Evolutionary conservation across 2,329 filamentous ascomycete genomes (phyloP).

Genomic region (Akanthomyces dipterigenus): DNA sequence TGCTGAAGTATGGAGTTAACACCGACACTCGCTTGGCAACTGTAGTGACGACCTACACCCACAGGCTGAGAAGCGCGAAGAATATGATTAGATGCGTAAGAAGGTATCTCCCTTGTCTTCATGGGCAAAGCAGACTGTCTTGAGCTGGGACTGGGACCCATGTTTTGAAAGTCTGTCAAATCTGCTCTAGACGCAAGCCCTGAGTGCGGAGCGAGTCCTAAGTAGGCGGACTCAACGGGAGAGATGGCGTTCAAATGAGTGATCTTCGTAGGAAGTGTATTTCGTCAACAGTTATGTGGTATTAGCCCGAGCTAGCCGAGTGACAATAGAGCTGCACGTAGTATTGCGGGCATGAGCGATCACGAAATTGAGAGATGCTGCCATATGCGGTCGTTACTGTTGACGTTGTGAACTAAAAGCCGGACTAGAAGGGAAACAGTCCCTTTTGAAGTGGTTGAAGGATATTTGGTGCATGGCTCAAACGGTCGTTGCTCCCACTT

Average conservation of each 20-base stretch:
- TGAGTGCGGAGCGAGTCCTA: not conserved
- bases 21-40: not conserved
- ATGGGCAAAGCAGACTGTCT: not conserved
- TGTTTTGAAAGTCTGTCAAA: not conserved
- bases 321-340: not conserved
- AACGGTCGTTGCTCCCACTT: not conserved
- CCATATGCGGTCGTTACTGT: not conserved
- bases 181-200: not conserved
- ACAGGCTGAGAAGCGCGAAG: not conserved
- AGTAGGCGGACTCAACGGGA: not conserved
- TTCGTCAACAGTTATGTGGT: not conserved
- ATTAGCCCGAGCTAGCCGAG: too few species aligned
- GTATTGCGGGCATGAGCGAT: not conserved
- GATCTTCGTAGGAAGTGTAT: not conserved
- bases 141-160: not conserved
- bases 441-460: not conserved
- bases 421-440: not conserved
- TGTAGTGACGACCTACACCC: not conserved
- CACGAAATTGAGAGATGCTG: not conserved
- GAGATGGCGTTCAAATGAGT: not conserved
- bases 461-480: not conserved
- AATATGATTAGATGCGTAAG: slow-evolving; percentile 5
- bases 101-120: slow-evolving; percentile 7
- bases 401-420: not conserved
- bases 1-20: not conserved